These are phyloP conservation scores for Schoenoplectus tabernaemontani DNA, from an alignment of 202 grass and related monocot species.

Conservation along the genomic window DNA sequence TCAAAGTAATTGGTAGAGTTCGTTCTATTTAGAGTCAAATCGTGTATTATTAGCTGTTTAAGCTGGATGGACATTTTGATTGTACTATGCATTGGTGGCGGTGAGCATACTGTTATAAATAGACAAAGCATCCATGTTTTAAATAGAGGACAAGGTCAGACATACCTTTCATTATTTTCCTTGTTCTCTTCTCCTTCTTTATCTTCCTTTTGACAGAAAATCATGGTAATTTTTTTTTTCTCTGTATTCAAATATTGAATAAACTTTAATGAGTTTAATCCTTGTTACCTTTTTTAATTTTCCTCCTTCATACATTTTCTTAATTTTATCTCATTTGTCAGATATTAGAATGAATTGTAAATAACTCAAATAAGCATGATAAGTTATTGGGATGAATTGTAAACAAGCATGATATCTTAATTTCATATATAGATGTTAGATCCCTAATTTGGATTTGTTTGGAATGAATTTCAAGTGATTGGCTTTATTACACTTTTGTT, in stretches of 20 bases:
- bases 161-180: neutral
- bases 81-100: neutral
- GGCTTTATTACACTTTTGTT: neutral
- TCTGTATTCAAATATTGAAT: neutral
- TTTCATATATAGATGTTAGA: neutral
- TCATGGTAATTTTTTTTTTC: neutral
- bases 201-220: neutral
- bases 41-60: conserved; percentile 4
- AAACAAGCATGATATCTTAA: neutral
- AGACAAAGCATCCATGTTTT: neutral
- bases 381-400: too few species aligned
- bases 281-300: neutral
- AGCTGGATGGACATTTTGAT: neutral
- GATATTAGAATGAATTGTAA: neutral
- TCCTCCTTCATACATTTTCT: neutral
- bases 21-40: neutral
- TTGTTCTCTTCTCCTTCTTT: neutral
- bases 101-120: conserved; percentile 13
- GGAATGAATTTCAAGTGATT: too few species aligned
- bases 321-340: neutral
- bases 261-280: neutral
- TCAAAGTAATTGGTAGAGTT: neutral
- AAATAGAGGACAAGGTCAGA: neutral
- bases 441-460: too few species aligned
- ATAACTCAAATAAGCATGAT: too few species aligned